Conservation (phyloP, 2,329 filamentous ascomycete species). For the Cercospora beticola region DNA sequence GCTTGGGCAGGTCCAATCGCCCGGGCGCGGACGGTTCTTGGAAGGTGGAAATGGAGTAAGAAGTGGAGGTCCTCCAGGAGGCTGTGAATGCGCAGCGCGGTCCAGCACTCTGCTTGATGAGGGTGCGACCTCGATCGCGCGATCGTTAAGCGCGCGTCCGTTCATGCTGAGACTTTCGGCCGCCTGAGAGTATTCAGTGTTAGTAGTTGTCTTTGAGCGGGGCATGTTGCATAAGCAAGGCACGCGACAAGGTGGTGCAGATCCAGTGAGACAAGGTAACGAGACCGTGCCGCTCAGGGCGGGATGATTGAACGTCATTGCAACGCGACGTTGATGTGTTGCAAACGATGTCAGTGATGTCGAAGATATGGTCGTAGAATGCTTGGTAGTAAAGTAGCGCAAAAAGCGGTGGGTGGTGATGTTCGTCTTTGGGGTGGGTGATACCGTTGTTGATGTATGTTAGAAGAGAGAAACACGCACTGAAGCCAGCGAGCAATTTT, state of each 20-base stretch:
- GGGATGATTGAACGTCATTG: constrained; percentile 12
- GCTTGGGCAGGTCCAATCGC: constrained; percentile 98
- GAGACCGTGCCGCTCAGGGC: constrained; percentile 10
- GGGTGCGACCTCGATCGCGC: constrained; percentile 97
- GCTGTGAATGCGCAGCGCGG: constrained; percentile 71
- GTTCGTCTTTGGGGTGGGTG: not conserved
- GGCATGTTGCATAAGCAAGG: constrained; percentile 16
- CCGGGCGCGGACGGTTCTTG: constrained; percentile 95
- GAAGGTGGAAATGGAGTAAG: constrained; percentile 96
- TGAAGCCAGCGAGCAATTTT: constrained; percentile 13
- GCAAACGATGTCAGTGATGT: not conserved
- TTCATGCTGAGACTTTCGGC: constrained; percentile 99
- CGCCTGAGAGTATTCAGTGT: constrained; percentile 57
- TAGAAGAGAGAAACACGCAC: constrained; percentile 1
- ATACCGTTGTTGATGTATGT: constrained; percentile 5
- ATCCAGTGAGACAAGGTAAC: constrained; percentile 18
- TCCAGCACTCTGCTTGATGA: constrained; percentile 96
- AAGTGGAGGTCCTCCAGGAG: constrained; percentile 53
- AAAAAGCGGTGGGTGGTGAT: not conserved
- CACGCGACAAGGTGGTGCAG: constrained; percentile 17
- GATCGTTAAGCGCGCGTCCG: constrained; percentile 94
- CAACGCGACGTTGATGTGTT: not conserved
- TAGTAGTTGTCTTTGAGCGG: constrained; percentile 15
- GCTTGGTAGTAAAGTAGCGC: not conserved
- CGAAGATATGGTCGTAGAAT: not conserved